These are phyloP conservation scores for Irpex sp. DNA, from an alignment of 1,284 basidiomycete species.

Conservation along the genomic window DNA sequence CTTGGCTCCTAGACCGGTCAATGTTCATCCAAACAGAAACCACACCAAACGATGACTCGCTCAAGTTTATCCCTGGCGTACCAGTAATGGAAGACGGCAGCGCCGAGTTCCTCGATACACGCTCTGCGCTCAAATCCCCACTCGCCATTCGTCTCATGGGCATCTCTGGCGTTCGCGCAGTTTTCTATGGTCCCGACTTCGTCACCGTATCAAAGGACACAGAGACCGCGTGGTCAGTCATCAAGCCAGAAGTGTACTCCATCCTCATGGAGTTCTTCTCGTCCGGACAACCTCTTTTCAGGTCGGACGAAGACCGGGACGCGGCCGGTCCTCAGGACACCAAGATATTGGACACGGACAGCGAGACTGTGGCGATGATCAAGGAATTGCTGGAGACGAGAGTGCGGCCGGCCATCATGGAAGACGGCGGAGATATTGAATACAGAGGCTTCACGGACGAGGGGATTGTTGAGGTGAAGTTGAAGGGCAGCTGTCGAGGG, in stretches of 20 bases:
- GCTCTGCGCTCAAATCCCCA: conserved; percentile 80
- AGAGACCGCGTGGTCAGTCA: conserved; percentile 81
- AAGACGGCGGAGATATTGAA: conserved; percentile 90
- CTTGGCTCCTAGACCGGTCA: conserved; percentile 59
- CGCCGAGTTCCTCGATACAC: conserved; percentile 92
- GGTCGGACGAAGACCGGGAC: conserved; percentile 72
- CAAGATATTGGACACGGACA: conserved; percentile 92
- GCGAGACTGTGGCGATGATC: conserved; percentile 99
- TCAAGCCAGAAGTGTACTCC: conserved; percentile 99
- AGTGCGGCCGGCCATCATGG: conserved; percentile 95
- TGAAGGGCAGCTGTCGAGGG: conserved; percentile 96
- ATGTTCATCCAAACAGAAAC: conserved; percentile 99
- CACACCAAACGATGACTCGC: conserved; percentile 95
- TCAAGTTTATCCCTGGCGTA: conserved; percentile 96
- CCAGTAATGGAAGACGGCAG: conserved; percentile 78
- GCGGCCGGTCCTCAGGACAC: conserved; percentile 91
- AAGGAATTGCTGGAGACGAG: conserved; percentile 96
- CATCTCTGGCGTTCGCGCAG: conserved; percentile 82
- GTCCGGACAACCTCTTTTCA: conserved; percentile 80
- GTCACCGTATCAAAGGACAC: conserved; percentile 94
- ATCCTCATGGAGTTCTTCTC: conserved; percentile 98
- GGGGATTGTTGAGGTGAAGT: conserved; percentile 67
- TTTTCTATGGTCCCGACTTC: conserved; percentile 98
- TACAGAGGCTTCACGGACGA: conserved; percentile 73
- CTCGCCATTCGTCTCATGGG: conserved; percentile 92